phyloP scores from a whole-genome alignment of 179 eudicot genomes.

The Spinacia oleracea region DNA sequence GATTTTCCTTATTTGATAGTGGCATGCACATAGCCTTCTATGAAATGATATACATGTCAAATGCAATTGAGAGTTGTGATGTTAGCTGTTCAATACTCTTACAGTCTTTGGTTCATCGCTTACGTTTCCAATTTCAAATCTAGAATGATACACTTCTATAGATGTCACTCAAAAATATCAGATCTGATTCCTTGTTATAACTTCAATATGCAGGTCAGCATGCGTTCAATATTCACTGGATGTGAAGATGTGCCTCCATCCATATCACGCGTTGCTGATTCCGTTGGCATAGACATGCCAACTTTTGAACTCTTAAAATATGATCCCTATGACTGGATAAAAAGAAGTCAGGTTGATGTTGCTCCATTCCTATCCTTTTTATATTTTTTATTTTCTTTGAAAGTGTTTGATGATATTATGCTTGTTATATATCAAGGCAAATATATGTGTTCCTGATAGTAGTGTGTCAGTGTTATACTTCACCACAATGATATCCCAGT shows the following conservation, averaged over 20 bases:
- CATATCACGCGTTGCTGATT: constrained; percentile 74
- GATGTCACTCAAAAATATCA: not conserved
- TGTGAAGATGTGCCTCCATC: constrained; percentile 59
- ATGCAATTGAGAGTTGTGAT: not conserved
- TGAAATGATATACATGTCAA: not conserved
- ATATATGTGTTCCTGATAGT: not conserved
- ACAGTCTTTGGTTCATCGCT: not conserved
- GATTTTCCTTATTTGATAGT: not conserved
- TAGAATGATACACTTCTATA: not conserved
- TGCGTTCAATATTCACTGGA: constrained; percentile 67
- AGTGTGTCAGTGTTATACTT: not conserved
- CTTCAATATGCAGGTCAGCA: constrained; percentile 57
- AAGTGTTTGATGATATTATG: not conserved
- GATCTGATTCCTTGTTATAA: constrained; percentile 1
- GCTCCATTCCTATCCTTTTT: constrained; percentile 10
- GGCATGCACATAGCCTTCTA: not conserved
- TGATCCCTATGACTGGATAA: constrained; percentile 85
- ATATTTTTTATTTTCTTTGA: not conserved
- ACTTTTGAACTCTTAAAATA: constrained; percentile 57
- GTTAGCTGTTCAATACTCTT: not conserved
- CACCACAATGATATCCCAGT: not conserved
- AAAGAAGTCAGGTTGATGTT: constrained; percentile 67
- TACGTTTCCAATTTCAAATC: not conserved
- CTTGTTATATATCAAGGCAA: not conserved
- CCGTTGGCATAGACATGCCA: constrained; percentile 80